A percentile compares a stretch with the other conserved stretches of the same genome.
phyloP scores from a whole-genome alignment of 75 land plant genomes.

The Cupressus sempervirens region DNA sequence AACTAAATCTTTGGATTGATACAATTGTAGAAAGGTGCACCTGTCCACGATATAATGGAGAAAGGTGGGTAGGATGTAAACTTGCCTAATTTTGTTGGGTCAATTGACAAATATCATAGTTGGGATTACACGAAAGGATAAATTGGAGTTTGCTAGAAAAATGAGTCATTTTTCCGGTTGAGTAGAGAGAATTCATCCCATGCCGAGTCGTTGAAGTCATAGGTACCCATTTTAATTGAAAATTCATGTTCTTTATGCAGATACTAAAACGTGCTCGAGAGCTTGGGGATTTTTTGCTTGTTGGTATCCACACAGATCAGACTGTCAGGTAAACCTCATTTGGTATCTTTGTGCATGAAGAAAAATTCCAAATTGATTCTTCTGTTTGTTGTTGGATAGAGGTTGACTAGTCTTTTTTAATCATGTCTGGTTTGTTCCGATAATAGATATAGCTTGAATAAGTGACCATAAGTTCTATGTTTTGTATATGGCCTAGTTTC shows the following conservation, averaged over 20 bases:
- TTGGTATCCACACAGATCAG: constrained; percentile 95
- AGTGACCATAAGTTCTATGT: not conserved
- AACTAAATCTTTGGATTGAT: not conserved
- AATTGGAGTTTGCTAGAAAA: not conserved
- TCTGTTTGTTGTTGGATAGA: not conserved
- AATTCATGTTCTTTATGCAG: constrained; percentile 28
- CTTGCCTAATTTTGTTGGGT: not conserved
- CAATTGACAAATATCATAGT: not conserved
- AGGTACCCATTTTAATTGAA: not conserved
- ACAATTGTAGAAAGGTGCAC: not conserved
- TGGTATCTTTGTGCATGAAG: not conserved
- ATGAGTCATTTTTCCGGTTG: not conserved
- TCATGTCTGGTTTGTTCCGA: not conserved
- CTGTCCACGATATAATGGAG: not conserved
- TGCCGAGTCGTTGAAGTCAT: not conserved
- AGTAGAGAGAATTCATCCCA: not conserved
- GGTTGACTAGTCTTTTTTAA: not conserved
- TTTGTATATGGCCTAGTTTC: not conserved
- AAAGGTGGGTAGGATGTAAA: not conserved
- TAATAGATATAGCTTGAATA: not conserved
- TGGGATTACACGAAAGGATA: not conserved
- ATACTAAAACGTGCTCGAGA: constrained; percentile 72
- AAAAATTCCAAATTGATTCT: not conserved
- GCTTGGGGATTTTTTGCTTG: constrained; percentile 93
- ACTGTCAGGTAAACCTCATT: constrained; percentile 65